These are phyloP conservation scores for Nakazawaea laoshanensis DNA, from an alignment of 805 yeast genomes.

Conservation along the genomic window DNA sequence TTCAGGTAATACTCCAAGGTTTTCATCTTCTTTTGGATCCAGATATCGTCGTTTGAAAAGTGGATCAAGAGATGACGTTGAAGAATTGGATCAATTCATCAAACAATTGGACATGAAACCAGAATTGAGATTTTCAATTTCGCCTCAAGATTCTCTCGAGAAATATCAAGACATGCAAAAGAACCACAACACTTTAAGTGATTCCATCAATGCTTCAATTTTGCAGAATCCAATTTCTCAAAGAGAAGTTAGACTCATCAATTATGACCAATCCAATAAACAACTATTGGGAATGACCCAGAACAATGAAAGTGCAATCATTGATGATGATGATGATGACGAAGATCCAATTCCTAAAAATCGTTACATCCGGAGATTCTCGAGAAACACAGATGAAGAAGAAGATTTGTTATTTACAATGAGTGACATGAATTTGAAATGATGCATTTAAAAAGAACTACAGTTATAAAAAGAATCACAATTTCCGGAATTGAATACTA, in stretches of 20 bases:
- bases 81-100: constrained; percentile 24
- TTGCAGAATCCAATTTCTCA: constrained; percentile 6
- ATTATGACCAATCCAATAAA: constrained; percentile 5
- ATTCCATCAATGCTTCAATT: constrained; percentile 11
- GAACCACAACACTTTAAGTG: constrained; percentile 13
- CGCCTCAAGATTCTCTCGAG: constrained; percentile 14
- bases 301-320: constrained; percentile 23
- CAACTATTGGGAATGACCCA: constrained; percentile 1
- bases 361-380: background rate
- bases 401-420: constrained; percentile 62
- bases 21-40: constrained; percentile 69
- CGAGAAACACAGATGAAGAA: constrained; percentile 38
- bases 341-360: background rate
- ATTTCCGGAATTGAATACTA: background rate
- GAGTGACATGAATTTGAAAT: constrained; percentile 50
- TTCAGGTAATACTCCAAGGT: constrained; percentile 40
- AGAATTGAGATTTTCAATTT: constrained; percentile 22
- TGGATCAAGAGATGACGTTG: constrained; percentile 17
- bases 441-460: background rate
- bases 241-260: constrained; percentile 5
- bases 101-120: constrained; percentile 27
- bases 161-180: constrained; percentile 12
- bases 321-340: constrained; percentile 23
- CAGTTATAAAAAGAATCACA: too few species aligned
- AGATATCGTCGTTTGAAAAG: constrained; percentile 21